Evolutionary conservation across 192 early-diverging fungal genomes (phyloP).

Genomic region (Obelidium mucronatum): DNA sequence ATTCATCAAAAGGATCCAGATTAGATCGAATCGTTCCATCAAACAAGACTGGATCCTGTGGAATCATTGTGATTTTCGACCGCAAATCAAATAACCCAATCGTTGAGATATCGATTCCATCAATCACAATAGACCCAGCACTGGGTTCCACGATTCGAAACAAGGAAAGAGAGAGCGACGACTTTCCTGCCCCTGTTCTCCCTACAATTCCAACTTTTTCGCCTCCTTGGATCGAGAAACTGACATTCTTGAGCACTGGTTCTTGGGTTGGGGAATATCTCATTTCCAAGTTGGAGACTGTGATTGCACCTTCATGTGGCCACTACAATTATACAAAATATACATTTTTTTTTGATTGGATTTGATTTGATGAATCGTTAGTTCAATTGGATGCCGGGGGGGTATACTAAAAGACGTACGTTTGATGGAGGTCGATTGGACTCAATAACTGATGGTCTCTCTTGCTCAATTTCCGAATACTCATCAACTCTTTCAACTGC

Average conservation of each 20-base stretch:
- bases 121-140: constrained; percentile 62
- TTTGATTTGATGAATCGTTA: background rate
- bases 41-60: constrained; percentile 65
- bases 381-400: background rate
- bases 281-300: constrained; percentile 70
- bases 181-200: constrained; percentile 69
- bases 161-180: constrained; percentile 35
- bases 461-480: constrained; percentile 83
- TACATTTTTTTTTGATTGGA: background rate
- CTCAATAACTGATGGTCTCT: constrained; percentile 73
- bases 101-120: constrained; percentile 68
- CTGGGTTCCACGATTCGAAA: constrained; percentile 49
- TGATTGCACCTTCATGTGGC: constrained; percentile 75
- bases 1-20: constrained; percentile 75
- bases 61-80: constrained; percentile 54
- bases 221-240: constrained; percentile 68
- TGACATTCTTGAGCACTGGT: constrained; percentile 72
- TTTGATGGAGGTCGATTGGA: constrained; percentile 44
- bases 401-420: constrained; percentile 3
- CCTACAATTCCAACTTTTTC: constrained; percentile 66
- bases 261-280: constrained; percentile 74
- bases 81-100: constrained; percentile 64
- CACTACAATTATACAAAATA: constrained; percentile 25
- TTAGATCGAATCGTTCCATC: constrained; percentile 70
- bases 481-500: constrained; percentile 85